Evolutionary conservation across 176 grass and related monocot genomes (phyloP), one percentile per base, ranked within the genome.

Genomic region (Musa troglodytarum): DNA sequence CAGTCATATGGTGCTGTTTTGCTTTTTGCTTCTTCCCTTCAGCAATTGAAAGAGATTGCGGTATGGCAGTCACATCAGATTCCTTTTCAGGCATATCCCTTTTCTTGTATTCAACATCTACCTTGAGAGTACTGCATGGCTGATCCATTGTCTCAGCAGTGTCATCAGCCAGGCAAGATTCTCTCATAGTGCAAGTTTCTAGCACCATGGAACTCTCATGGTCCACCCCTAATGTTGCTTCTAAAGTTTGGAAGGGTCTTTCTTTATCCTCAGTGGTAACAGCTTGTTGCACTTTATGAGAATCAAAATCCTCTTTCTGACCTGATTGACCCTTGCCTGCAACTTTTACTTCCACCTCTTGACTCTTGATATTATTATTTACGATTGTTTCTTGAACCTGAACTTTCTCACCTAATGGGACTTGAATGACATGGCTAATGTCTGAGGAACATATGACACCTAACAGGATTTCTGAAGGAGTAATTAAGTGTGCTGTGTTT

Each of bases 401-500:
- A 9, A 50, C n/a, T 75, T 81, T 80, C 55, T 93, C 82, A 70
- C 73, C 19, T 9, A 55, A 82, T 26, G 74, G 53, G 24, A 74
- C 80, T 74, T 75, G 73, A 61, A 59, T 82, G 34, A 69, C 67
- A 78, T 83, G 85, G 75, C 54, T 81, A 71, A 73, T 84, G 69
- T 89, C 86, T 55, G 79, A 62, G 69, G 86, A 75, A 16, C 76
- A 62, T 52, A 86, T 64, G 16, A 82, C 80, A 83, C 90, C 90
- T 85, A 88, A 88, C 75, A 97, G 74, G 69, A 91, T 93, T 86
- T 90, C 86, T 63, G 83, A 92, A 61, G 83, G 87, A 72, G 87
- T 96, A 78, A 92, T 81, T 76, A 96, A 80, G 62, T 90, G 87
- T 13, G 67, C 81, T 63, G 83, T 6, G 10, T 86, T 88, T 26